Evolutionary conservation across 2,329 filamentous ascomycete genomes (phyloP).

Genomic region (Helminthosporium solani): DNA sequence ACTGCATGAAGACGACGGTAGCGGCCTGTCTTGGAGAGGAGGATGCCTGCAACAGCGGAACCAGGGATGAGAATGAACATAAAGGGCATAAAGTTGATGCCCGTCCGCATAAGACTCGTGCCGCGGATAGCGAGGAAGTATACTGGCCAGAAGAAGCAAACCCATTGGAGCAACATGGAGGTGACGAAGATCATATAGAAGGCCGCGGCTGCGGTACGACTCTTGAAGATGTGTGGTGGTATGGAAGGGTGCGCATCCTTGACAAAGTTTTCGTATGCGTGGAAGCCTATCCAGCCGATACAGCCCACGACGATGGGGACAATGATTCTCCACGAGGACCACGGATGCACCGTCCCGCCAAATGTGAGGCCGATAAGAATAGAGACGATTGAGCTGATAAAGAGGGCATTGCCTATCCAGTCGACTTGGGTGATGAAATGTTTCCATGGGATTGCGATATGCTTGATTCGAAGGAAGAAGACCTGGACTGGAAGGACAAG

Average conservation of each 20-base stretch:
- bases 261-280: conserved; percentile 38
- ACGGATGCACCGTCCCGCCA: conserved; percentile 40
- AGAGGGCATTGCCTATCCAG: conserved; percentile 44
- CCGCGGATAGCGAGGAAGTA: conserved; percentile 15
- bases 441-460: not conserved
- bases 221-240: conserved; percentile 7
- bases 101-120: conserved; percentile 19
- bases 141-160: conserved; percentile 19
- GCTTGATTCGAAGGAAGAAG: conserved; percentile 41
- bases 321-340: conserved; percentile 44
- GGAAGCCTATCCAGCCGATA: conserved; percentile 37
- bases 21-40: conserved; percentile 12
- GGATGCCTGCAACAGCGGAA: conserved; percentile 1
- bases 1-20: not conserved
- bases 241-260: conserved; percentile 17
- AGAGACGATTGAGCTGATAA: conserved; percentile 40
- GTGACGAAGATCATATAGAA: conserved; percentile 5
- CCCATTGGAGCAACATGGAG: conserved; percentile 5
- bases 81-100: conserved; percentile 35
- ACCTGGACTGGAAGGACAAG: conserved; percentile 11
- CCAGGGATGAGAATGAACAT: conserved; percentile 9
- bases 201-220: conserved; percentile 6
- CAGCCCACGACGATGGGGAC: conserved; percentile 47
- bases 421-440: conserved; percentile 26
- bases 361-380: conserved; percentile 46